Base-by-base conservation (phyloP, 2,329 filamentous ascomycete species). In the Paramyrothecium roridum region DNA sequence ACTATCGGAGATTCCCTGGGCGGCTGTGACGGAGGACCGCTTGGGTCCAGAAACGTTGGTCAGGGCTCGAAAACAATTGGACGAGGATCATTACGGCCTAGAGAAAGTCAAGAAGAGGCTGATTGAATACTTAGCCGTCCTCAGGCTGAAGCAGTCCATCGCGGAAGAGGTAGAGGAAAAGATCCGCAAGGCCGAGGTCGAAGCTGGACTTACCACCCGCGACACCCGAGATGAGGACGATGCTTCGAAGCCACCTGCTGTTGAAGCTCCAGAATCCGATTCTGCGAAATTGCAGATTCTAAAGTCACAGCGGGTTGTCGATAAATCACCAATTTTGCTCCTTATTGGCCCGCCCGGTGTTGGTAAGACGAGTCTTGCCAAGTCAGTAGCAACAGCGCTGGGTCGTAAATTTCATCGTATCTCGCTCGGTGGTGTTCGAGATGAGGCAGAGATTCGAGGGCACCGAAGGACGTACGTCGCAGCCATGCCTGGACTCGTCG, bases 71-170 rank as follows among this genome's bases (percentile, higher is more conserved):
- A 90, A 92, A 73, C 95, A 98, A 71, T 82, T 99, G 7, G 92
- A 99, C 65, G 88, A 96, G 60, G 95, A 99, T 67, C 95, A 99
- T 71, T 98, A 98, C 64, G 95, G 95, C 0, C 78, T 99, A 16
- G 92, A 98, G 58, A 96, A 93, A 73, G 93, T 99, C 67, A 99
- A 99, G 84, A 97, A 96, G 81, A 84, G 95, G 47, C 74, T 99
- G 21, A 81, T 99, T 6, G 96, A 98, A 71, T 99, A 99, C 68
- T 80, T 99, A 47, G 96, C 95, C 2, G 95, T 99, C n/a, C 80
- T 99, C 52, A 89, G 95, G 63, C 81, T 99, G 55, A 99, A 98
- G 79, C 93, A 97, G 69, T 87, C 89, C 21, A 87, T 93, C 59
- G 97, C 98, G 61, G 83, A 89, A 53, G 88, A 90, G 52, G 80